Evolutionary conservation across 495 filamentous ascomycete species (phyloP), one percentile per base, ranked within the genome.

Genomic region (Corynascus novoguineensis): DNA sequence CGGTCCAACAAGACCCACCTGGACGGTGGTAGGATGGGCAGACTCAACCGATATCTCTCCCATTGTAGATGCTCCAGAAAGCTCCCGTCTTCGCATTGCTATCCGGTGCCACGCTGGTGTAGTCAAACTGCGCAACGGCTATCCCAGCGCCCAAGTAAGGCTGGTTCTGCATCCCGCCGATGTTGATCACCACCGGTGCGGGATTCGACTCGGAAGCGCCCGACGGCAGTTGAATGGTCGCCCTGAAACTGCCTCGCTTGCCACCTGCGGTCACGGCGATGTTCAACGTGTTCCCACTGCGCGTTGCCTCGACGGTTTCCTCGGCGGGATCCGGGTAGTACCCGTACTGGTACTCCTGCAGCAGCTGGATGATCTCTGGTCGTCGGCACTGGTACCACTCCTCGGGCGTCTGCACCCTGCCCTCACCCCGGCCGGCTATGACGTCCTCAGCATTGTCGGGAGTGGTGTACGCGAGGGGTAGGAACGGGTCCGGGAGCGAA

Each of bases 291-390:
- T 64, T 79, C 12, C 75, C 76, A 57, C 71, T 74, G 24, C 77
- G 73, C 17, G 75, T 81, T 6, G 76, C 75, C 42, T 71, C 75
- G 10, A 81, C 75, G 44, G 70, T 81, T 56, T 80, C 78, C 50
- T 68, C 63, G 27, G 67, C 71, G 55, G 78, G 78, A 60, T 80
- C 76, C 0, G 78, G 76, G 60, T 80, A 80, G 64, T 77, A 81
- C 15, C 78, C 78, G 63, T 73, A 79, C 68, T 80, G 78, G 66
- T 80, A 80, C 51, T 81, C 75, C 53, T 80, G 75, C 22, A 81
- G 64, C 63, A 80, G 57, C 60, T 75, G 72, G 28, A 80, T 11
- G 59, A 81, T 77, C 65, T 80, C 76, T 10, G 77, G 78, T 64
- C 77, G 76, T 7, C 75, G 72, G 60, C 78, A 81, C 49, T 67